Evolutionary conservation across 1,284 basidiomycete species (phyloP).

Genomic region (Ceratobasidium papillatum): DNA sequence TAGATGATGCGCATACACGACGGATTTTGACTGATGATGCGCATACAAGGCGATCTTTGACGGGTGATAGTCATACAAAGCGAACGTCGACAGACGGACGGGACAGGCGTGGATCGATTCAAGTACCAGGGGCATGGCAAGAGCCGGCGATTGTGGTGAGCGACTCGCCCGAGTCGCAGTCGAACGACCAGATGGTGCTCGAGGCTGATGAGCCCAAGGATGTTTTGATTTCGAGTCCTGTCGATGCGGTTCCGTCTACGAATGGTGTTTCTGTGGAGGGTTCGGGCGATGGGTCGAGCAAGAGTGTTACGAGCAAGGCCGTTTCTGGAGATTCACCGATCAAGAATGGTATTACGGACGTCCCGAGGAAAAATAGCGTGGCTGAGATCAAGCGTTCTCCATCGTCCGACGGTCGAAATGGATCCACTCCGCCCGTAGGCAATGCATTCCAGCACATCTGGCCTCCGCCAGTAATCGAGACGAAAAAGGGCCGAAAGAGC

Average conservation of each 20-base stretch:
- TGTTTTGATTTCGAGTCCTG: constrained; percentile 7
- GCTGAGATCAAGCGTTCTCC: background rate
- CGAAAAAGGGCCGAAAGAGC: constrained; percentile 18
- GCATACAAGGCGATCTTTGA: background rate
- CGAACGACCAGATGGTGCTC: background rate
- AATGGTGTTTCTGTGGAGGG: background rate
- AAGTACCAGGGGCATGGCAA: constrained; percentile 4
- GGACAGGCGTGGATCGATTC: too few relatives aligned
- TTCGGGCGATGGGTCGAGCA: background rate
- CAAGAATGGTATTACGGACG: background rate
- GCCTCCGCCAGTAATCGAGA: constrained; percentile 14
- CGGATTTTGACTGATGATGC: background rate
- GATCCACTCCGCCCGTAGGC: background rate
- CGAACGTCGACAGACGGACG: too few relatives aligned
- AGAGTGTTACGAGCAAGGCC: background rate
- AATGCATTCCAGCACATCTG: constrained; percentile 7
- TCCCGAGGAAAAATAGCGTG: background rate
- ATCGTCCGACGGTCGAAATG: background rate
- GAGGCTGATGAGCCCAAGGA: constrained; percentile 4
- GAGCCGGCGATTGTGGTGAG: constrained; percentile 29
- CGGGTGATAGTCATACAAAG: background rate
- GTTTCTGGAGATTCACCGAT: background rate
- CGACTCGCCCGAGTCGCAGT: constrained; percentile 29
- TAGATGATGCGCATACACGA: background rate
- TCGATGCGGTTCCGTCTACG: background rate